Percentiles rank a stretch among this genome's conserved stretches.
Conservation (phyloP, 345 rosid species). For the Chamaenerion angustifolium region DNA sequence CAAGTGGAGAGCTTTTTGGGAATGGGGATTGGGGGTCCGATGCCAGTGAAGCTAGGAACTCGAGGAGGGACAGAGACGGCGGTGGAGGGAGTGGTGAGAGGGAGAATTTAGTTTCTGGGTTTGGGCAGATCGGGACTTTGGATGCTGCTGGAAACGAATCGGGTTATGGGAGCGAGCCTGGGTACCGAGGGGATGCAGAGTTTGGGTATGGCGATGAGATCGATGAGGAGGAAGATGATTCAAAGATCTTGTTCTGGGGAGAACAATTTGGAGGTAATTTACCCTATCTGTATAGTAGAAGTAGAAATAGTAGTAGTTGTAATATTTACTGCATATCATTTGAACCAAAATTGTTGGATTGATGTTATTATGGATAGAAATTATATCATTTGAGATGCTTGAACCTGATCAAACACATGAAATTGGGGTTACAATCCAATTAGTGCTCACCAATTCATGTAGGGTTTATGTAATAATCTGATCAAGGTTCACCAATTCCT, state of each 20-base stretch:
- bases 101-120: slow-evolving; percentile 25
- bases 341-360: too few relatives aligned
- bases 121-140: slow-evolving; percentile 27
- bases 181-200: slow-evolving; percentile 93
- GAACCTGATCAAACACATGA: too few relatives aligned
- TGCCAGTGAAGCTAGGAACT: slow-evolving; percentile 65
- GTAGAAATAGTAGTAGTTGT: too few relatives aligned
- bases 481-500: too few relatives aligned
- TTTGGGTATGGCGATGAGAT: slow-evolving; percentile 87
- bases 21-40: slow-evolving; percentile 83
- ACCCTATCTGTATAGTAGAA: too few relatives aligned
- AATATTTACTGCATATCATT: too few relatives aligned
- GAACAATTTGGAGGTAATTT: slow-evolving; percentile 42
- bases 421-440: too few relatives aligned
- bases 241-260: slow-evolving; percentile 71
- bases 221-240: slow-evolving; percentile 93
- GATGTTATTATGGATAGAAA: too few relatives aligned
- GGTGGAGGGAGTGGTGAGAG: slow-evolving; percentile 30
- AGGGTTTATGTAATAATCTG: too few relatives aligned
- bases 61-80: slow-evolving; percentile 44
- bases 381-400: too few relatives aligned
- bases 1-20: slow-evolving; percentile 85
- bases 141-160: slow-evolving; percentile 66
- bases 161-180: slow-evolving; percentile 94
- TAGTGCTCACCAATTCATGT: too few relatives aligned